Conservation (phyloP, 495 filamentous ascomycete genomes). For the Niebla homalea region DNA sequence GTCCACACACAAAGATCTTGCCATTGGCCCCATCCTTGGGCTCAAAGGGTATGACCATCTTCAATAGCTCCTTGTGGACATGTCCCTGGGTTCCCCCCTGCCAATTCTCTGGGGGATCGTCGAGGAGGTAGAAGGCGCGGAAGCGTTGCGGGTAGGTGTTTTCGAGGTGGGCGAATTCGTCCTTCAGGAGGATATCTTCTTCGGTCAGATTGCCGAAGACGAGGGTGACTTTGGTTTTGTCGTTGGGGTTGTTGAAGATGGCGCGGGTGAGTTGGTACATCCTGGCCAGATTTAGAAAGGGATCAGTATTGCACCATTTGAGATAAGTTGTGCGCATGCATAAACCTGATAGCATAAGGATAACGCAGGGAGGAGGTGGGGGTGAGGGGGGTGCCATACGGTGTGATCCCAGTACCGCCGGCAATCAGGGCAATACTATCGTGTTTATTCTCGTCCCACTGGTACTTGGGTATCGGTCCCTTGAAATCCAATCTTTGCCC, state of each 20-base stretch:
- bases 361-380: constrained; percentile 14
- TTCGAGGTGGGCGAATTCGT: constrained; percentile 41
- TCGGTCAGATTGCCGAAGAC: constrained; percentile 55
- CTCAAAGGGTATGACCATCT: constrained; percentile 28
- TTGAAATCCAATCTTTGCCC: constrained; percentile 79
- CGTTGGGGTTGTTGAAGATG: constrained; percentile 47
- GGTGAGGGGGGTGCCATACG: constrained; percentile 28
- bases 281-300: not conserved
- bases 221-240: constrained; percentile 48
- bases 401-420: constrained; percentile 91
- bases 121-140: constrained; percentile 45
- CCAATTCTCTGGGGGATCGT: constrained; percentile 29
- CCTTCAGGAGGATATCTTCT: constrained; percentile 42
- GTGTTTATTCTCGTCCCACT: constrained; percentile 88
- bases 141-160: constrained; percentile 42
- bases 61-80: constrained; percentile 42
- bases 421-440: constrained; percentile 83
- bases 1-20: constrained; percentile 59
- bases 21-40: constrained; percentile 40
- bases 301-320: not conserved
- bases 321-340: too few species aligned
- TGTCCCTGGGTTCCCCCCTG: constrained; percentile 35
- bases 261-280: constrained; percentile 72
- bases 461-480: constrained; percentile 89
- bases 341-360: not conserved